Percentiles rank a stretch among this genome's conserved stretches.
phyloP scores from a whole-genome alignment of 2,329 filamentous ascomycete species.

The Talaromyces pinophilus region DNA sequence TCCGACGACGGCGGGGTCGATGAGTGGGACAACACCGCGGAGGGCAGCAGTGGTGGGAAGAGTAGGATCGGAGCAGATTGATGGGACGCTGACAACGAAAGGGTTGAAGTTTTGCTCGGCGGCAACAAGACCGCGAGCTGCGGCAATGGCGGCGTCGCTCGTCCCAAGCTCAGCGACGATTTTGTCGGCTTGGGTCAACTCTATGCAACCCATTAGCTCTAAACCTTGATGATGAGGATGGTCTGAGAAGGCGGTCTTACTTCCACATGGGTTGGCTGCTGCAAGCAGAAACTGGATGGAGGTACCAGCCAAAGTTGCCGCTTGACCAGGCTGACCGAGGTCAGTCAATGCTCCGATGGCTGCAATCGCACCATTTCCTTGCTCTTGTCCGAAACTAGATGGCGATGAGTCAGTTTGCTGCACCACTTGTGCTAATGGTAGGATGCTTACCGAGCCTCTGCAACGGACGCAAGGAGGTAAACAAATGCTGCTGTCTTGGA shows the following conservation, averaged over 20 bases:
- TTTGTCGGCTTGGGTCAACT: conserved; percentile 65
- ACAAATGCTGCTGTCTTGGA: conserved; percentile 6
- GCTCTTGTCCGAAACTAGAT: conserved; percentile 12
- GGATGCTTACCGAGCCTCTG: conserved; percentile 9
- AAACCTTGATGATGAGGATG: neutral
- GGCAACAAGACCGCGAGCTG: conserved; percentile 63
- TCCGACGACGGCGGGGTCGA: conserved; percentile 64
- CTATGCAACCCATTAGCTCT: conserved; percentile 35
- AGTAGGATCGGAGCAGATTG: conserved; percentile 63
- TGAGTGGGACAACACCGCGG: conserved; percentile 66
- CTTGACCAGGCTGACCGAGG: conserved; percentile 58
- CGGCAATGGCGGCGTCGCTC: conserved; percentile 61
- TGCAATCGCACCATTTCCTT: conserved; percentile 10
- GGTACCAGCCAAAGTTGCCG: conserved; percentile 63
- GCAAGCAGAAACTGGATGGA: conserved; percentile 65
- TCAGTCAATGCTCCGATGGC: conserved; percentile 1
- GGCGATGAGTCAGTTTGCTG: neutral
- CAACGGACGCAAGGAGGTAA: conserved; percentile 5
- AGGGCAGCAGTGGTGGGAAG: conserved; percentile 63
- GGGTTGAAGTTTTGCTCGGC: conserved; percentile 76
- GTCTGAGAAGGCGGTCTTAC: neutral
- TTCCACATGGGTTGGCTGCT: conserved; percentile 63
- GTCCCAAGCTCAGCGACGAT: conserved; percentile 64
- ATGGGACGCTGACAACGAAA: conserved; percentile 60
- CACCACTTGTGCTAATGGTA: neutral